Percentiles rank a stretch among this genome's conserved stretches.
phyloP scores from a whole-genome alignment of 371 early-diverging fungal genomes.

The Mortierella sp. region DNA sequence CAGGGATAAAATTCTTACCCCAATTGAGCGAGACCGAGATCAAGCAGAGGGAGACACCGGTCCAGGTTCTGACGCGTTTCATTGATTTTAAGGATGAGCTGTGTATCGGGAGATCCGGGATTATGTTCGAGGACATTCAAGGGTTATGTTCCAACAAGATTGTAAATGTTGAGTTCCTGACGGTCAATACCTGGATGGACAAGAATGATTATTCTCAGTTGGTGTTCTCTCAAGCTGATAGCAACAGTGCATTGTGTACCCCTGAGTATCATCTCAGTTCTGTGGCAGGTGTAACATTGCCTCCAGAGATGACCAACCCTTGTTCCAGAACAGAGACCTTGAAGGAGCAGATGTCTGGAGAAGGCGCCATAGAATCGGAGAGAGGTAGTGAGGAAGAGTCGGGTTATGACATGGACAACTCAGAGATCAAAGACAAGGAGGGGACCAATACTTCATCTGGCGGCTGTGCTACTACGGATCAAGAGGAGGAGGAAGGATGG shows the following conservation, averaged over 20 bases:
- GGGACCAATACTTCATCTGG: not conserved
- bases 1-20: not conserved
- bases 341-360: no score
- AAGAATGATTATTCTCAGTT: slow-evolving; percentile 15
- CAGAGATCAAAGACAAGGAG: not conserved
- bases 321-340: no score
- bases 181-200: slow-evolving; percentile 37
- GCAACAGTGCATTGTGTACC: no score
- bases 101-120: slow-evolving; percentile 21
- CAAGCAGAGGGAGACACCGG: slow-evolving; percentile 16
- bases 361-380: no score
- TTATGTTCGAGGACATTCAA: slow-evolving; percentile 23
- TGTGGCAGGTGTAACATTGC: no score
- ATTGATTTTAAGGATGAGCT: slow-evolving; percentile 37
- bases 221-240: not conserved
- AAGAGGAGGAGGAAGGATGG: not conserved
- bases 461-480: not conserved
- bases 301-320: no score
- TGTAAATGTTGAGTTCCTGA: slow-evolving; percentile 27
- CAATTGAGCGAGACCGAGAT: slow-evolving; percentile 8
- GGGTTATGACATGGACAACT: no score
- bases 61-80: slow-evolving; percentile 24
- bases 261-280: no score
- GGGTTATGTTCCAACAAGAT: slow-evolving; percentile 22
- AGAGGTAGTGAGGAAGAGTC: no score